phyloP scores from a whole-genome alignment of 129 eudicot genomes.

The Gnaphalium uliginosum region DNA sequence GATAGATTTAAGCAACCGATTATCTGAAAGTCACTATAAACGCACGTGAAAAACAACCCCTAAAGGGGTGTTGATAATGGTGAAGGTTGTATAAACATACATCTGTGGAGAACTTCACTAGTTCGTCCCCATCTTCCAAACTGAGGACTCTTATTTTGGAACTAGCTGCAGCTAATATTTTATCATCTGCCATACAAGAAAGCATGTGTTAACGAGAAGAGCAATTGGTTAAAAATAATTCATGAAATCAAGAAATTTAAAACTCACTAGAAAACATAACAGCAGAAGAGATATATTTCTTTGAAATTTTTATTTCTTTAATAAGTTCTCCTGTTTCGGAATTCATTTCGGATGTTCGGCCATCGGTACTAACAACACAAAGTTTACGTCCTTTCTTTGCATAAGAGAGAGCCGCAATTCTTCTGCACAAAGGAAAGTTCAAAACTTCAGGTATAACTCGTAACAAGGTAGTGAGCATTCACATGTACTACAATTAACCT shows the following conservation, averaged over 20 bases:
- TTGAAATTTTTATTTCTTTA: slow-evolving; percentile 43
- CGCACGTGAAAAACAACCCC: background rate
- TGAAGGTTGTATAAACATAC: slow-evolving; percentile 27
- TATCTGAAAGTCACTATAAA: background rate
- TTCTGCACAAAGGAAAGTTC: slow-evolving; percentile 36
- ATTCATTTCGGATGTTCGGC: slow-evolving; percentile 46
- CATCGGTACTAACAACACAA: slow-evolving; percentile 36
- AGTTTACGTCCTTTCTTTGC: slow-evolving; percentile 46
- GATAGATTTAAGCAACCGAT: background rate
- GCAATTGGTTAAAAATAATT: background rate
- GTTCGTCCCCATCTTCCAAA: slow-evolving; percentile 44
- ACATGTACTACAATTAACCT: background rate
- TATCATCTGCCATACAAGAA: slow-evolving; percentile 43
- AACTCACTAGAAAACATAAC: slow-evolving; percentile 40
- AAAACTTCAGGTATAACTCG: background rate
- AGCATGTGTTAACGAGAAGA: slow-evolving; percentile 4
- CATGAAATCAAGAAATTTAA: background rate
- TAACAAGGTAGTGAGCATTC: slow-evolving; percentile 2
- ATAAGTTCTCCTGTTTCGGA: slow-evolving; percentile 51
- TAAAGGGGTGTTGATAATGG: background rate
- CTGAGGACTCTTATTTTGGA: slow-evolving; percentile 35
- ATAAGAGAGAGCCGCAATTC: slow-evolving; percentile 48
- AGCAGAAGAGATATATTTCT: slow-evolving; percentile 41
- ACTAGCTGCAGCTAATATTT: slow-evolving; percentile 46
- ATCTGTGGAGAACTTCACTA: slow-evolving; percentile 43